A percentile compares a stretch with the other conserved stretches of the same genome.
Evolutionary conservation across 164 flowering plant species (phyloP).

Genomic region (Nymphaea thermarum): DNA sequence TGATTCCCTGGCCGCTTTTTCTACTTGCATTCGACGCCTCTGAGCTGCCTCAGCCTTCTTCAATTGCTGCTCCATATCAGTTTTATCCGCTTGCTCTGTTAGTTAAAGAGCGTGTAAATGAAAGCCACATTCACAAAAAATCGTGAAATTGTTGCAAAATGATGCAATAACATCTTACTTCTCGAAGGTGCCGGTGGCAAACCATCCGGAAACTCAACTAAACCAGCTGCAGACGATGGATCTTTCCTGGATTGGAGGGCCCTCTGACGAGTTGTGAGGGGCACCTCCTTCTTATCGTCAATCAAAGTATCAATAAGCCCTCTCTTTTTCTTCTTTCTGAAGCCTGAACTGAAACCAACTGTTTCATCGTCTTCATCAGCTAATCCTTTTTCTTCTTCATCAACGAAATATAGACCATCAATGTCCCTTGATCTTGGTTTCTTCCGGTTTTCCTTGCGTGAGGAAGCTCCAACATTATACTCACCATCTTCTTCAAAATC

Average conservation of each 20-base stretch:
- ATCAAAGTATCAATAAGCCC: constrained; percentile 2
- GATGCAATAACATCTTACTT: constrained; percentile 1
- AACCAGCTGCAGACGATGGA: neutral
- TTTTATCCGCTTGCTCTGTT: constrained; percentile 10
- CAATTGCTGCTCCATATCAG: constrained; percentile 13
- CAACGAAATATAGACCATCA: neutral
- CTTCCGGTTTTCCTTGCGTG: constrained; percentile 2
- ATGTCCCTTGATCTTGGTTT: constrained; percentile 1
- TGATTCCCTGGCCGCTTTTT: constrained; percentile 9
- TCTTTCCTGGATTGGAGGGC: constrained; percentile 10
- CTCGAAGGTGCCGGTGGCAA: constrained; percentile 3
- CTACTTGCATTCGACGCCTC: constrained; percentile 10
- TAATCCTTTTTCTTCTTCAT: neutral
- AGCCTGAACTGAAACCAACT: neutral
- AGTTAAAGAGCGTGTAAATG: neutral
- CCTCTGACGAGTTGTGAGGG: constrained; percentile 11
- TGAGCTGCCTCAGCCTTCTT: constrained; percentile 17
- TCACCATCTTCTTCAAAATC: constrained; percentile 2
- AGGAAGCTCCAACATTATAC: neutral
- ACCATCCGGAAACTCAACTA: constrained; percentile 10
- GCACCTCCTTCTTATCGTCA: constrained; percentile 9
- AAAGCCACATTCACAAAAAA: neutral
- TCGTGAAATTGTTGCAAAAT: neutral
- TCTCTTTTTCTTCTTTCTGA: constrained; percentile 5
- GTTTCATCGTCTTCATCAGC: constrained; percentile 5